These are phyloP conservation scores for Botryotinia convoluta DNA, from an alignment of 2,329 filamentous ascomycete genomes.

Conservation along the genomic window DNA sequence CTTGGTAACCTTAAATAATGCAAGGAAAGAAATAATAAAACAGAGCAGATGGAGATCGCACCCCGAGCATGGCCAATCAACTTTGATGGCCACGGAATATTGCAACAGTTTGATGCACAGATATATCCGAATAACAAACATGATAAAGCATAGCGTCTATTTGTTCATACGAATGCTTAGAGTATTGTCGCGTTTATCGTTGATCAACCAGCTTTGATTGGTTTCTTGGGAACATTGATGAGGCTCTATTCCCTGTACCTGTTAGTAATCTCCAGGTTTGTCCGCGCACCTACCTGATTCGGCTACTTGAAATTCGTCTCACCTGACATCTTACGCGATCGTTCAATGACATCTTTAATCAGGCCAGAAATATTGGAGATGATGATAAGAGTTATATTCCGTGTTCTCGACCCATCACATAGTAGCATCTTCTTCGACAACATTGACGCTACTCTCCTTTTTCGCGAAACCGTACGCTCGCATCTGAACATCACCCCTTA, in stretches of 20 bases:
- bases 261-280: neutral
- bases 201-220: neutral
- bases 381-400: neutral
- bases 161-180: neutral
- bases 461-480: neutral
- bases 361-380: neutral
- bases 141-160: neutral
- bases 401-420: neutral
- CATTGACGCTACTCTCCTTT: neutral
- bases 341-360: neutral
- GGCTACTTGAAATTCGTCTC: neutral
- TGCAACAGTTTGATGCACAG: neutral
- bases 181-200: neutral
- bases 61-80: neutral
- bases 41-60: neutral
- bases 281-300: neutral
- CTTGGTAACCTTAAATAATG: neutral
- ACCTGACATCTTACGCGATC: neutral
- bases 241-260: neutral
- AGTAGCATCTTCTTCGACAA: no score
- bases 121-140: neutral
- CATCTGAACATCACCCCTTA: slow-evolving; percentile 41
- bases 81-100: neutral
- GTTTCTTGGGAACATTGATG: neutral
- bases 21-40: neutral